Percentiles rank a stretch among this genome's conserved stretches.
Conservation (phyloP, 164 flowering plant species). For the Santalum album region DNA sequence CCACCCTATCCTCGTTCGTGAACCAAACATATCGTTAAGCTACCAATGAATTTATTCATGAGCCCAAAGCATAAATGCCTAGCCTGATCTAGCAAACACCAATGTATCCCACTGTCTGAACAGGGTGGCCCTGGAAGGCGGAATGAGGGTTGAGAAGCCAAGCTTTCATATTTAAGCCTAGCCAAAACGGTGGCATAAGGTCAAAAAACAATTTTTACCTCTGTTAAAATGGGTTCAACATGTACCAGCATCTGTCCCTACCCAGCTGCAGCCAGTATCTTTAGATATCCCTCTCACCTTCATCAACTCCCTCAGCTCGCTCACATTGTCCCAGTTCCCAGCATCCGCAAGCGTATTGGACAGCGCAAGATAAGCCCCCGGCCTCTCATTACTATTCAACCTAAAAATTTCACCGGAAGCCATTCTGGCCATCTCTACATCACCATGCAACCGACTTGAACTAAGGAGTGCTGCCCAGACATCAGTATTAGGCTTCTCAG, state of each 20-base stretch:
- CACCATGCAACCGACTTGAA: slow-evolving; percentile 64
- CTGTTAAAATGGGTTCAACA: slow-evolving; percentile 13
- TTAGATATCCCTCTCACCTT: slow-evolving; percentile 61
- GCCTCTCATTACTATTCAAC: slow-evolving; percentile 36
- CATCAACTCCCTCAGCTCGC: slow-evolving; percentile 69
- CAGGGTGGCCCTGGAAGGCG: no score
- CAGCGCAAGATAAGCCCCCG: slow-evolving; percentile 79
- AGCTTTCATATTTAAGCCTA: no score
- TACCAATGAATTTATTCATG: no score
- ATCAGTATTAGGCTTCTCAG: slow-evolving; percentile 72
- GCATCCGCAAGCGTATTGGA: slow-evolving; percentile 81
- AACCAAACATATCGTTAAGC: no score
- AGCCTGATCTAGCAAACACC: no score
- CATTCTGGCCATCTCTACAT: slow-evolving; percentile 60
- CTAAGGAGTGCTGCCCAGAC: slow-evolving; percentile 95
- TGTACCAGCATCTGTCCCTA: slow-evolving; percentile 39
- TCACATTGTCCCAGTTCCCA: slow-evolving; percentile 71
- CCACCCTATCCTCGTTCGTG: no score
- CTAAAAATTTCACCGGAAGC: slow-evolving; percentile 80
- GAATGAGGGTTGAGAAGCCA: background rate
- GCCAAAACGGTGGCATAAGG: no score
- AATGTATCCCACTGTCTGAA: no score
- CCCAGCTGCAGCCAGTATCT: slow-evolving; percentile 66
- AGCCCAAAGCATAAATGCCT: no score
- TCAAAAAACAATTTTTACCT: background rate